Conservation (phyloP, 2,329 filamentous ascomycete genomes). For the Cladophialophora exuberans region DNA sequence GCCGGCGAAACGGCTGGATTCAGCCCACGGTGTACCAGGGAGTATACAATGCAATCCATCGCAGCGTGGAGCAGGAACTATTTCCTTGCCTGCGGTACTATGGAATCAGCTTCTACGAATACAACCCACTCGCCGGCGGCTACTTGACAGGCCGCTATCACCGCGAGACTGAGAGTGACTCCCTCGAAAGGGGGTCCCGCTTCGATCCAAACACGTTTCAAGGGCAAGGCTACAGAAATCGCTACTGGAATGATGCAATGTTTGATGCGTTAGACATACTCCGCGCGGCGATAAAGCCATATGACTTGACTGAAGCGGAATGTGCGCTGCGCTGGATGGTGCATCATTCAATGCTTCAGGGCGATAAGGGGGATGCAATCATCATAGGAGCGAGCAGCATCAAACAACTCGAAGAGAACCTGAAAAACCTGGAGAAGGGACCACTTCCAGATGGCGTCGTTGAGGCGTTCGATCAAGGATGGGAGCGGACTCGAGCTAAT, state of each 20-base stretch:
- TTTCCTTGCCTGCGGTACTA: conserved; percentile 49
- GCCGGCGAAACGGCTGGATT: conserved; percentile 45
- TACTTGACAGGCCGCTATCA: conserved; percentile 48
- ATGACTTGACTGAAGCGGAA: conserved; percentile 48
- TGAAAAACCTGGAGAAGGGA: background rate
- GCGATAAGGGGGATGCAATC: background rate
- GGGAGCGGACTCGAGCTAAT: background rate
- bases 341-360: conserved; percentile 45
- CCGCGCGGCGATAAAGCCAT: conserved; percentile 41
- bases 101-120: conserved; percentile 43
- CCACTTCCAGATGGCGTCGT: background rate
- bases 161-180: background rate
- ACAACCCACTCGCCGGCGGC: conserved; percentile 51
- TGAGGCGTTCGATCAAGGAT: background rate
- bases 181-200: conserved; percentile 40
- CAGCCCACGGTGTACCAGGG: conserved; percentile 54
- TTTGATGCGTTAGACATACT: conserved; percentile 50
- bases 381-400: background rate
- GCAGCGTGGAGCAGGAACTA: conserved; percentile 47
- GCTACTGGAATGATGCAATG: conserved; percentile 48
- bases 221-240: conserved; percentile 41
- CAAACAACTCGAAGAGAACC: background rate
- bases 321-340: conserved; percentile 51
- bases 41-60: conserved; percentile 45
- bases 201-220: conserved; percentile 48